These are phyloP conservation scores for Pseudonitzschia multiseries DNA, from an alignment of 108 stramenopile species.

Conservation along the genomic window DNA sequence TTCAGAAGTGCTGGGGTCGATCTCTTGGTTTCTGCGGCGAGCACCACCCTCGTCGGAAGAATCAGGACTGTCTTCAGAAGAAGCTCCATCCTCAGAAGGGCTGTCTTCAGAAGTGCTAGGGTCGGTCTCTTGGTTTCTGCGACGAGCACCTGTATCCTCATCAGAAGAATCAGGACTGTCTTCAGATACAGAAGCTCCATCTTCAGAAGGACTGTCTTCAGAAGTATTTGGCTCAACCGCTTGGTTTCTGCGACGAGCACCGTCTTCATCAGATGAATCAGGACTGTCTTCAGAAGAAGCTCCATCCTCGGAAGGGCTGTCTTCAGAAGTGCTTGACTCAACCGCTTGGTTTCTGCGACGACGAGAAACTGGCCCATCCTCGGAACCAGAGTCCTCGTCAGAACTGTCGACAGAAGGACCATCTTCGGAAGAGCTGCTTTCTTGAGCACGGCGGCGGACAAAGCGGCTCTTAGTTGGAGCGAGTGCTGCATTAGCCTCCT, in stretches of 20 bases:
- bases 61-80: background rate
- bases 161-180: background rate
- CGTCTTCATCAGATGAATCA: too few species aligned
- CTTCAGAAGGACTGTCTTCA: background rate
- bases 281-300: background rate
- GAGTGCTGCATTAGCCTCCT: background rate
- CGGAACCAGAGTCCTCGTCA: background rate
- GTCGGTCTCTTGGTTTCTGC: background rate
- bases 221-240: background rate
- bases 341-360: background rate
- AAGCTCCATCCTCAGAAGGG: too few species aligned
- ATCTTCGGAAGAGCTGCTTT: background rate
- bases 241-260: background rate
- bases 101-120: background rate
- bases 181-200: background rate
- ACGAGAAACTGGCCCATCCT: too few species aligned
- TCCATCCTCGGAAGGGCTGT: background rate
- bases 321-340: background rate
- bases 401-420: background rate
- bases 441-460: background rate
- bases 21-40: background rate
- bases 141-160: background rate
- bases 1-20: background rate
- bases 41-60: background rate
- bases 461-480: background rate